A percentile compares a stretch with the other conserved stretches of the same genome.
Evolutionary conservation across 768 basidiomycete genomes (phyloP).

Genomic region (Tricholoma flavovirens): DNA sequence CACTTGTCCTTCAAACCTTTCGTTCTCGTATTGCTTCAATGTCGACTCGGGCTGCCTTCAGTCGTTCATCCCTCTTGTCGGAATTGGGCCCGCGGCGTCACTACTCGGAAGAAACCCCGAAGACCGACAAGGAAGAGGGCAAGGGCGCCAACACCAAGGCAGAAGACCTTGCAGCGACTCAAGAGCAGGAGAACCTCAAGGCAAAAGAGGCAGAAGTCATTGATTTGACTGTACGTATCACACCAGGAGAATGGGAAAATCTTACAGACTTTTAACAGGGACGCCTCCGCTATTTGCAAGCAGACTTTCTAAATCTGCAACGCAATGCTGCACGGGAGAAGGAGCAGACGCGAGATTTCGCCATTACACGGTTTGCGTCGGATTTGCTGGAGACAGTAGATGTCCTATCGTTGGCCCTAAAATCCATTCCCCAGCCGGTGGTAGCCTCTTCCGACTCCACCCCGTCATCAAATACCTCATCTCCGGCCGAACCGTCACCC

Average conservation of each 20-base stretch:
- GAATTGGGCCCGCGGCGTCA: constrained; percentile 33
- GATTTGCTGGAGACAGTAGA: constrained; percentile 89
- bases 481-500: constrained; percentile 17
- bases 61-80: constrained; percentile 17
- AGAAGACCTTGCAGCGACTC: constrained; percentile 17
- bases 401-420: constrained; percentile 79
- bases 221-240: constrained; percentile 70
- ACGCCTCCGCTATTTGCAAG: constrained; percentile 86
- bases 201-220: constrained; percentile 75
- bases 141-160: constrained; percentile 20
- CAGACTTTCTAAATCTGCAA: constrained; percentile 94
- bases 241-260: background rate
- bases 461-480: constrained; percentile 25
- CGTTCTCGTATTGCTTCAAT: constrained; percentile 56
- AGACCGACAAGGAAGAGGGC: constrained; percentile 23
- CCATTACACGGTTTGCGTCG: constrained; percentile 86
- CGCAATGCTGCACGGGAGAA: constrained; percentile 88
- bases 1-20: constrained; percentile 45
- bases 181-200: constrained; percentile 54
- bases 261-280: constrained; percentile 41
- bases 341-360: constrained; percentile 89
- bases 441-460: constrained; percentile 26
- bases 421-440: constrained; percentile 59
- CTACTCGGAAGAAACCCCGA: constrained; percentile 54
- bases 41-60: constrained; percentile 37